phyloP scores from a whole-genome alignment of 2,329 filamentous ascomycete species.

The Colletotrichum sp. region DNA sequence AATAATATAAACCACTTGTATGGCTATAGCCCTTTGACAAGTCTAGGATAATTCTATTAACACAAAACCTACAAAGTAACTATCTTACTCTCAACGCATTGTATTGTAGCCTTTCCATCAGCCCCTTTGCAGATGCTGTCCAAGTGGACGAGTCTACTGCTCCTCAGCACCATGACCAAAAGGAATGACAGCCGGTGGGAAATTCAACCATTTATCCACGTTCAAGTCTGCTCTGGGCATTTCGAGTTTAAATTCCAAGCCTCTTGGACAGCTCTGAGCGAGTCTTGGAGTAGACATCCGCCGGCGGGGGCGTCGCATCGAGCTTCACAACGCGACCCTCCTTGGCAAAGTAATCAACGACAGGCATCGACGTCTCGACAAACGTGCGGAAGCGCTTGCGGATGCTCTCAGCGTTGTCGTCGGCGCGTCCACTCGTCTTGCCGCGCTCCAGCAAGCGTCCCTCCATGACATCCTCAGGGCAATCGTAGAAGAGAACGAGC shows the following conservation, averaged over 20 bases:
- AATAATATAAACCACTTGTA: neutral
- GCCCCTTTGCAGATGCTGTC: neutral
- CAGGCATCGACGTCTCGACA: slow-evolving; percentile 96
- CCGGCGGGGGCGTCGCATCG: slow-evolving; percentile 70
- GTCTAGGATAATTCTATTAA: neutral
- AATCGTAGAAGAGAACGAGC: slow-evolving; percentile 94
- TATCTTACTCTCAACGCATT: neutral
- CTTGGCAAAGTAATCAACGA: slow-evolving; percentile 82
- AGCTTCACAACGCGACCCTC: slow-evolving; percentile 83
- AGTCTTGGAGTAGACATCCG: slow-evolving; percentile 63
- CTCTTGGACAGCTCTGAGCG: slow-evolving; percentile 53
- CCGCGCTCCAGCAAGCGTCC: slow-evolving; percentile 83
- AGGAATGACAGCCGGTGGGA: neutral
- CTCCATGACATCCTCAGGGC: slow-evolving; percentile 89
- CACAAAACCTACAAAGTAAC: neutral
- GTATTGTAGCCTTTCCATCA: neutral
- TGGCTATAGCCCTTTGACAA: neutral
- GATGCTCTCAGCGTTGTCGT: slow-evolving; percentile 96
- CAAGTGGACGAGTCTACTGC: neutral
- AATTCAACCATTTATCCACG: neutral
- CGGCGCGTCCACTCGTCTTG: slow-evolving; percentile 87
- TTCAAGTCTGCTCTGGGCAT: neutral
- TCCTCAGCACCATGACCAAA: neutral
- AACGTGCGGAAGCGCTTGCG: slow-evolving; percentile 96
- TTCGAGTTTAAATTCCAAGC: slow-evolving; percentile 39